Percentiles rank a stretch among this genome's conserved stretches.
phyloP scores from a whole-genome alignment of 169 alveolate species.

The Eimeria tenella region DNA sequence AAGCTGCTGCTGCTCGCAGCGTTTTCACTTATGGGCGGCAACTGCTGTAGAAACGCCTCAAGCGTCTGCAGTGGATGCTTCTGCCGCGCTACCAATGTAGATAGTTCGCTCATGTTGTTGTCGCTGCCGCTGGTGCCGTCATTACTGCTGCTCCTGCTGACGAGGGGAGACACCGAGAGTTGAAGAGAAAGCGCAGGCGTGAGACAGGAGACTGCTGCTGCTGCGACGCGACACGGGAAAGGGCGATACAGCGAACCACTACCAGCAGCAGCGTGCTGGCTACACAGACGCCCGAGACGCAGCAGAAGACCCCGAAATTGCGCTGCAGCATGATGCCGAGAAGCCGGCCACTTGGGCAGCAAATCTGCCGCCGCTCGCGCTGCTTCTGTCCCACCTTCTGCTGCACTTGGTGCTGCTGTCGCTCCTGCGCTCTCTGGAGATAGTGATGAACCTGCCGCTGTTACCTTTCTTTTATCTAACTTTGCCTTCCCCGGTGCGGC shows the following conservation, averaged over 20 bases:
- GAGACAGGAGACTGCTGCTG: conserved; percentile 55
- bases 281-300: conserved; percentile 30
- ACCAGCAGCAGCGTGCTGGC: not conserved
- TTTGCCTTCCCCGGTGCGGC: not conserved
- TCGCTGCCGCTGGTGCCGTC: conserved; percentile 30
- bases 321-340: conserved; percentile 60
- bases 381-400: conserved; percentile 30
- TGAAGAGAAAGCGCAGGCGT: conserved; percentile 10
- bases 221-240: conserved; percentile 33
- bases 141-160: not conserved
- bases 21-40: not conserved
- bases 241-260: not conserved
- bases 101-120: not conserved
- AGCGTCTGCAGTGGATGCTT: conserved; percentile 41
- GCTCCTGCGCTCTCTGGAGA: conserved; percentile 14
- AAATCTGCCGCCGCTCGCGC: not conserved
- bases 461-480: not conserved
- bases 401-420: not conserved
- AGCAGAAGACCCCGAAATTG: conserved; percentile 58
- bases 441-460: not conserved
- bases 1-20: not conserved
- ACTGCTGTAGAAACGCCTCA: conserved; percentile 46
- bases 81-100: not conserved
- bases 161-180: not conserved
- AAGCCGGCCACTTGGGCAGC: conserved; percentile 33